Evolutionary conservation across 2,329 filamentous ascomycete genomes (phyloP).

Genomic region (Lasiodiplodia sp.): DNA sequence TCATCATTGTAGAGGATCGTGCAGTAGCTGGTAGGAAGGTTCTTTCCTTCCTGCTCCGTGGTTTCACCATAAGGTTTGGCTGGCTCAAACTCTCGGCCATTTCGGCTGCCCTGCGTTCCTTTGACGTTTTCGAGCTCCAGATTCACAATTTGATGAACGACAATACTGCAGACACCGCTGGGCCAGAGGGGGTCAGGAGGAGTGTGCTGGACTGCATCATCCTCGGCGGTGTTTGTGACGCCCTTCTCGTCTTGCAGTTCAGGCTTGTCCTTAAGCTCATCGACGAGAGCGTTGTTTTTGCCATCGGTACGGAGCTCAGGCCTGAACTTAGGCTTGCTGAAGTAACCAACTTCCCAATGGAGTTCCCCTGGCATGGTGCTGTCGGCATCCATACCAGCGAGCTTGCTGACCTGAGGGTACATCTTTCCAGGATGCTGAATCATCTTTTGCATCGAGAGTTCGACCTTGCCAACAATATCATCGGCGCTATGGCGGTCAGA

Average conservation of each 20-base stretch:
- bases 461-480: constrained; percentile 93
- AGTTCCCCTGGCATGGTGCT: constrained; percentile 92
- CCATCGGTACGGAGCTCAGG: constrained; percentile 86
- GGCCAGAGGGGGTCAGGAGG: constrained; percentile 97
- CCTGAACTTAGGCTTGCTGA: constrained; percentile 88
- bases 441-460: constrained; percentile 92
- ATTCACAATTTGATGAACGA: constrained; percentile 95
- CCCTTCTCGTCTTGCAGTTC: constrained; percentile 91
- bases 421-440: constrained; percentile 93
- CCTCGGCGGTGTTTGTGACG: constrained; percentile 72
- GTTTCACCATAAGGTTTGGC: constrained; percentile 84
- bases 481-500: constrained; percentile 91
- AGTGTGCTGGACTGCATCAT: constrained; percentile 87
- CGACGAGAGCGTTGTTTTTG: constrained; percentile 78
- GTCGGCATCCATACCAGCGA: constrained; percentile 82
- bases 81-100: constrained; percentile 87
- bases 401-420: constrained; percentile 86
- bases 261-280: constrained; percentile 74
- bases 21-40: constrained; percentile 90
- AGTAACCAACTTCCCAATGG: constrained; percentile 96
- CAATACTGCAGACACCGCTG: constrained; percentile 82
- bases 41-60: constrained; percentile 81
- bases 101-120: constrained; percentile 80
- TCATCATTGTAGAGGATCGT: constrained; percentile 91
- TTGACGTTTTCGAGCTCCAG: constrained; percentile 91